Evolutionary conservation across 106 monocot genomes (phyloP).

Genomic region (Agapanthus africanus): DNA sequence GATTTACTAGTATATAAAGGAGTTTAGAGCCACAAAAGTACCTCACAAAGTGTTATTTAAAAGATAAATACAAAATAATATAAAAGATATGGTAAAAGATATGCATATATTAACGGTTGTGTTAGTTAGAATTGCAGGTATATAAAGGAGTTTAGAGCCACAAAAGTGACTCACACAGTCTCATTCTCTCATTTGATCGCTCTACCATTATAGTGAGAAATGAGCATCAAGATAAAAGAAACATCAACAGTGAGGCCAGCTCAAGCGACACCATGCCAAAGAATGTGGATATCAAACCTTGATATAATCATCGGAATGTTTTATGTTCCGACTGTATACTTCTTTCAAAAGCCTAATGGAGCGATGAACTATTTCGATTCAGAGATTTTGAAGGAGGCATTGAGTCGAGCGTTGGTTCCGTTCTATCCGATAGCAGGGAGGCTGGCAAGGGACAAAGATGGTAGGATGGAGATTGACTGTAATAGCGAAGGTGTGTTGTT

Average conservation of each 20-base stretch:
- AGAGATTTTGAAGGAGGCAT: slow-evolving; percentile 31
- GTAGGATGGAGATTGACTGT: slow-evolving; percentile 84
- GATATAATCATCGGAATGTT: slow-evolving; percentile 75
- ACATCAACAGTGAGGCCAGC: slow-evolving; percentile 67
- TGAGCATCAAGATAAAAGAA: slow-evolving; percentile 32
- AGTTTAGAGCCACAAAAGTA: no score
- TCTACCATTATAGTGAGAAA: no score
- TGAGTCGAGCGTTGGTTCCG: slow-evolving; percentile 54
- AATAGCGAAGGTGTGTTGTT: slow-evolving; percentile 68
- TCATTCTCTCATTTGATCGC: no score
- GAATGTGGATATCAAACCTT: slow-evolving; percentile 79
- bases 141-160: no score
- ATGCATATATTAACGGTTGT: no score
- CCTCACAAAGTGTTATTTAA: no score
- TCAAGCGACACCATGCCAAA: slow-evolving; percentile 37
- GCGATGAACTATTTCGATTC: slow-evolving; percentile 48
- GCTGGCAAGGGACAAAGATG: slow-evolving; percentile 59
- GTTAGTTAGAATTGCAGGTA: no score
- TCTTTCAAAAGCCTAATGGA: no score
- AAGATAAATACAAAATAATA: no score
- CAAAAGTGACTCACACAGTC: no score
- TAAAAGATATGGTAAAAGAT: no score
- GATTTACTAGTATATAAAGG: no score
- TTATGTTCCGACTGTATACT: slow-evolving; percentile 89
- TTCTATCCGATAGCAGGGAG: slow-evolving; percentile 93